Percentiles rank a stretch among this genome's conserved stretches.
phyloP scores from a whole-genome alignment of 768 basidiomycete species.

The Clavaria fumosa region DNA sequence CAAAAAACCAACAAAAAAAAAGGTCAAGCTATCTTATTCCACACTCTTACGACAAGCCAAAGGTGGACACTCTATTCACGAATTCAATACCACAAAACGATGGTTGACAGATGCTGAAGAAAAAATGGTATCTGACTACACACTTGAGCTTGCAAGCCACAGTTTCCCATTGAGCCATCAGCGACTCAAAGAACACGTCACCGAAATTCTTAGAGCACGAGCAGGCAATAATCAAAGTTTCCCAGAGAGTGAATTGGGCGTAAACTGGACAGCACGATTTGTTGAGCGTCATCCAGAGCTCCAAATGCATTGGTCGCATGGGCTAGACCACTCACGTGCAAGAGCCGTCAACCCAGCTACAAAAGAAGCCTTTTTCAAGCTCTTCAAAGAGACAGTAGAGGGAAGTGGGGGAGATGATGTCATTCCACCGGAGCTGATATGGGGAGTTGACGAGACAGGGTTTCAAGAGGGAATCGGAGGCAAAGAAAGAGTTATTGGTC shows the following conservation, averaged over 20 bases:
- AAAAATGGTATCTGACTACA: too few species aligned
- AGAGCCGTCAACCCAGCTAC: slow-evolving; percentile 18
- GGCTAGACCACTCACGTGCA: slow-evolving; percentile 13
- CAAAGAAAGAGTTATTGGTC: slow-evolving; percentile 12
- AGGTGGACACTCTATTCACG: slow-evolving; percentile 10
- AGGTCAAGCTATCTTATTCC: too few species aligned
- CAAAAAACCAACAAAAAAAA: too few species aligned
- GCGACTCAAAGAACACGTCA: slow-evolving; percentile 14
- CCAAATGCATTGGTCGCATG: slow-evolving; percentile 14
- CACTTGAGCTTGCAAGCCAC: not conserved
- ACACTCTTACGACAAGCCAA: too few species aligned
- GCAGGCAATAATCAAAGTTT: slow-evolving; percentile 6
- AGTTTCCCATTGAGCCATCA: slow-evolving; percentile 17
- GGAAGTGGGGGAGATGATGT: slow-evolving; percentile 3
- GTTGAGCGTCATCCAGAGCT: slow-evolving; percentile 16
- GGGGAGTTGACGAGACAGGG: slow-evolving; percentile 10
- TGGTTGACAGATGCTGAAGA: slow-evolving; percentile 7
- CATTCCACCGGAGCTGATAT: not conserved
- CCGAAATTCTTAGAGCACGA: slow-evolving; percentile 11
- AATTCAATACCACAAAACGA: slow-evolving; percentile 9
- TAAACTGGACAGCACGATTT: slow-evolving; percentile 16
- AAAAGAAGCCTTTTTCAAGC: slow-evolving; percentile 14
- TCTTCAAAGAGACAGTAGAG: slow-evolving; percentile 11
- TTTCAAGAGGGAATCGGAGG: slow-evolving; percentile 10
- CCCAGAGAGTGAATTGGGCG: slow-evolving; percentile 11